A percentile compares a stretch with the other conserved stretches of the same genome.
Evolutionary conservation across 2,329 filamentous ascomycete species (phyloP).

Genomic region (Endoconidiophora laricicola): DNA sequence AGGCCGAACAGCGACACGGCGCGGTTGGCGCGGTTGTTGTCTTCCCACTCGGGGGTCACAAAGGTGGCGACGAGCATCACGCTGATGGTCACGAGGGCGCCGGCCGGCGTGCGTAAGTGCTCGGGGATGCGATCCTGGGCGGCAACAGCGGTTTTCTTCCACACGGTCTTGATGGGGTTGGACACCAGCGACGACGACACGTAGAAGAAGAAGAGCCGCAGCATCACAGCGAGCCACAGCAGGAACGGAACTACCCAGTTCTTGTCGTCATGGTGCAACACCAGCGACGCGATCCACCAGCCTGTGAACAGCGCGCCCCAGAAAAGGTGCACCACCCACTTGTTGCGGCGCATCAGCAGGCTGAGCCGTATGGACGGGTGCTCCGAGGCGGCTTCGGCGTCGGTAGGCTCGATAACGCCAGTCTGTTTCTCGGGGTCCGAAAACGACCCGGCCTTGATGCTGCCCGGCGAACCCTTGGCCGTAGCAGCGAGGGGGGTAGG

Average conservation of each 20-base stretch:
- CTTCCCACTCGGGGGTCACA: slow-evolving; percentile 48
- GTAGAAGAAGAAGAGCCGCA: slow-evolving; percentile 60
- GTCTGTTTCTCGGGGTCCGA: background rate
- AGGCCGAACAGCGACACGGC: slow-evolving; percentile 70
- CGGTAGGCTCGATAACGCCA: background rate
- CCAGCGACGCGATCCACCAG: slow-evolving; percentile 64
- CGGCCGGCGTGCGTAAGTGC: slow-evolving; percentile 34
- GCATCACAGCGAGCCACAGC: slow-evolving; percentile 55
- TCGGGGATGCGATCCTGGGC: slow-evolving; percentile 47
- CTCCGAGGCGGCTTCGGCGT: slow-evolving; percentile 13
- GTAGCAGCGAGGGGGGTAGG: slow-evolving; percentile 3
- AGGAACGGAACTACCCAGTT: slow-evolving; percentile 79
- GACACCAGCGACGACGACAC: slow-evolving; percentile 51
- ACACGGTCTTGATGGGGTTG: slow-evolving; percentile 48
- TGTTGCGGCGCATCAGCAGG: slow-evolving; percentile 28
- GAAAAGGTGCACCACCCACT: slow-evolving; percentile 30
- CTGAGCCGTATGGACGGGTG: slow-evolving; percentile 16
- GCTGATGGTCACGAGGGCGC: slow-evolving; percentile 45
- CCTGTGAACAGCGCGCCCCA: slow-evolving; percentile 29
- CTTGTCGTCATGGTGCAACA: slow-evolving; percentile 53
- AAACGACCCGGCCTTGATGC: background rate
- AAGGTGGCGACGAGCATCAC: slow-evolving; percentile 69
- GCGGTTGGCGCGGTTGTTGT: slow-evolving; percentile 68
- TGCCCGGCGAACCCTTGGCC: background rate
- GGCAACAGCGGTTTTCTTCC: slow-evolving; percentile 46